These are phyloP conservation scores for Smithsoniella earleae DNA, from an alignment of 163 green algal species.

Conservation along the genomic window DNA sequence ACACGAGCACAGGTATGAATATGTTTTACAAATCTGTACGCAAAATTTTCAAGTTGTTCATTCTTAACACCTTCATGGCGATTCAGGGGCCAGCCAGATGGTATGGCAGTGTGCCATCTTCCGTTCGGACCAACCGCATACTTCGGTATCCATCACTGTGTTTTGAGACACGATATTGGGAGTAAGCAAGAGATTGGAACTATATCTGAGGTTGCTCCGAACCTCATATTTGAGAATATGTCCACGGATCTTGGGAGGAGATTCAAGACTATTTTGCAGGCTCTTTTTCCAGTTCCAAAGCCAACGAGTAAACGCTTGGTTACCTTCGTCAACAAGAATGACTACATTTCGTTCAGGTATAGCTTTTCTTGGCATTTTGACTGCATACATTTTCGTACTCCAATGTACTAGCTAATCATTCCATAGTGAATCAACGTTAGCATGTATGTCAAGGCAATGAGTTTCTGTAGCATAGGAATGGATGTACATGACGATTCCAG, in stretches of 20 bases:
- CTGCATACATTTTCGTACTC: background rate
- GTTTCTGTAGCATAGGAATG: no score
- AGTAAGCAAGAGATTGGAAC: constrained; percentile 72
- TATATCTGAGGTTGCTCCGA: constrained; percentile 82
- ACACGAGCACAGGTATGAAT: constrained; percentile 78
- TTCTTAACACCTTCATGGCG: background rate
- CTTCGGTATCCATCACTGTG: constrained; percentile 93
- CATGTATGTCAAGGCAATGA: no score
- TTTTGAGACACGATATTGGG: constrained; percentile 95
- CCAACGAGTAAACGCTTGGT: constrained; percentile 75
- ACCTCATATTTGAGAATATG: constrained; percentile 94
- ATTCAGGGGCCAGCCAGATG: constrained; percentile 59
- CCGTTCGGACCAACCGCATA: constrained; percentile 96
- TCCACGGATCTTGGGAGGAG: constrained; percentile 60
- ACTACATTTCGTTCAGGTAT: constrained; percentile 86
- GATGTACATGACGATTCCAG: background rate
- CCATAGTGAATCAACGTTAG: no score
- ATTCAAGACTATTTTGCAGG: constrained; percentile 42
- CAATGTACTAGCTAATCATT: no score
- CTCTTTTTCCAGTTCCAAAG: constrained; percentile 38
- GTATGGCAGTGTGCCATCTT: constrained; percentile 93
- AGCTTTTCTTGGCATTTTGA: background rate
- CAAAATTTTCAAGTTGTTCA: background rate
- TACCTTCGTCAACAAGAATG: constrained; percentile 70
- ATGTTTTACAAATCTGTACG: background rate